Evolutionary conservation across 371 early-diverging fungal species (phyloP), one percentile per base, ranked within the genome.

Genomic region (Actinomortierella ambigua): DNA sequence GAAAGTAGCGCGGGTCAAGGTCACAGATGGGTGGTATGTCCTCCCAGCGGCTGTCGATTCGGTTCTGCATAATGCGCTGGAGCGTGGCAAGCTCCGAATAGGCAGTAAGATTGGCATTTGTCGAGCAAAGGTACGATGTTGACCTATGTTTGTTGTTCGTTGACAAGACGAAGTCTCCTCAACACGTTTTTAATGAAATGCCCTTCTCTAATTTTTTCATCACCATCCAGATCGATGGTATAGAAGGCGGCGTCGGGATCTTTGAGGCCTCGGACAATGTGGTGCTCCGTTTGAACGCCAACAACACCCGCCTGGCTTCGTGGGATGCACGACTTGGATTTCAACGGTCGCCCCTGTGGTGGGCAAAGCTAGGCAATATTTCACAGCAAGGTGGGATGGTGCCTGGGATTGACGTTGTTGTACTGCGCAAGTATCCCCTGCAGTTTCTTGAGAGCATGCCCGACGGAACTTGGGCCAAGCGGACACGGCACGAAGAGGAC

Each of bases 1-100:
- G 29, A 61, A 51, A 5, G 65, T 57, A 22, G 75, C 57, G 56
- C 57, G 50, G 13, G 55, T 88, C 6, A 69, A 83, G 27, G 63
- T 94, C 56, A 88, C 93, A 2, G 94, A 94, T 77, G 91, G 92
- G 1, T 94, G 94, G 94, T 92, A 94, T 59, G 53, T 73, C 27
- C 79, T 92, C 7, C 68, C 71, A 1, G 88, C 90, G 2, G 43
- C 56, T 6, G 52, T 90, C 17, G 94, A 94, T 59, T 40, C 46
- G 2, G 65, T 79, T 26, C 69, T 94, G 67, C 68, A 70, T 39
- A 55, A 63, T n/a, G 83, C 83, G 0, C 71, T 90, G 1, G 54
- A 51, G 13, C 57, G 57, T 9, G 76, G 81, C 4, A 79, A 65
- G 52, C 59, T 94, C 5, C 55, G 52, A 13, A 76, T 90, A 15